Conservation (phyloP, 2,329 filamentous ascomycete species). For the Aaosphaeria pasadenensis region DNA sequence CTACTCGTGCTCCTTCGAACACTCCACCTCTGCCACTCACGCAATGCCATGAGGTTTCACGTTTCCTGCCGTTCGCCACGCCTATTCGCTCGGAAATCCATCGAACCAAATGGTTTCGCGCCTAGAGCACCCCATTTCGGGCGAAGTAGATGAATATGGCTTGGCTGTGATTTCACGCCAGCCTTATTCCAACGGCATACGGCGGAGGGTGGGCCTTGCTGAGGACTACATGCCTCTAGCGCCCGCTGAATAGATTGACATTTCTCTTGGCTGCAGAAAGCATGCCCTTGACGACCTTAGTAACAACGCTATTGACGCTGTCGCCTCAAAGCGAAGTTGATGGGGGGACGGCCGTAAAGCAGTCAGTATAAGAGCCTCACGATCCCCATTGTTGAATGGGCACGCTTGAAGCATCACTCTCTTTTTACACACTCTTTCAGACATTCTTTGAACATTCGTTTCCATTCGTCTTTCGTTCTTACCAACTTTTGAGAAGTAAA, state of each 20-base stretch:
- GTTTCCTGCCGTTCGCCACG: not conserved
- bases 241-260: constrained; percentile 11
- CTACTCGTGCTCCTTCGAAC: not conserved
- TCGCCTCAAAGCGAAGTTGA: constrained; percentile 18
- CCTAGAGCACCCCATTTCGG: not conserved
- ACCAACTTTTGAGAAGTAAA: constrained; percentile 5
- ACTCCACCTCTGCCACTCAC: constrained; percentile 17
- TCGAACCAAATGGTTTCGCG: not conserved
- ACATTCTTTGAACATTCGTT: constrained; percentile 6
- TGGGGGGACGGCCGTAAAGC: constrained; percentile 1
- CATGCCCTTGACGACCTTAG: constrained; percentile 10
- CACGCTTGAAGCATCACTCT: constrained; percentile 30
- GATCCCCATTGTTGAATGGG: constrained; percentile 7
- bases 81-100: constrained; percentile 1
- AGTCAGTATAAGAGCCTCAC: constrained; percentile 19
- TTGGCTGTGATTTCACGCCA: constrained; percentile 4
- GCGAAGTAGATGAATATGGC: not conserved
- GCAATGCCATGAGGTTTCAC: constrained; percentile 1
- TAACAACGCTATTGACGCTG: constrained; percentile 7
- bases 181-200: constrained; percentile 12
- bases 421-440: constrained; percentile 18
- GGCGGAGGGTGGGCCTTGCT: constrained; percentile 6
- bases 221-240: constrained; percentile 7
- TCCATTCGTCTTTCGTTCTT: constrained; percentile 13
- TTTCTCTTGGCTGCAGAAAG: constrained; percentile 8